Evolutionary conservation across 441 rosid species (phyloP), one percentile per base, ranked within the genome.

Genomic region (Erodium texanum): DNA sequence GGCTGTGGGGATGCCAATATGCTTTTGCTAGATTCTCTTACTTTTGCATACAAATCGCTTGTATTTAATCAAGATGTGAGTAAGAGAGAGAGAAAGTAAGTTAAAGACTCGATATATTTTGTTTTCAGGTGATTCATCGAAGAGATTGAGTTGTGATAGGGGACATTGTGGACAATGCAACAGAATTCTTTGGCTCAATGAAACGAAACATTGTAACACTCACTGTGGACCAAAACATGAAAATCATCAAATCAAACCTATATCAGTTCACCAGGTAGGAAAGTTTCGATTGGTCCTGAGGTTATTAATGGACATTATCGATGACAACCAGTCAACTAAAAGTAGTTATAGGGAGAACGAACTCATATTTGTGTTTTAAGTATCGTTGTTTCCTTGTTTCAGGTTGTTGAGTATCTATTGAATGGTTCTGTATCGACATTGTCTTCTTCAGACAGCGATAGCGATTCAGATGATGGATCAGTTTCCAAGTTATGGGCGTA

Each of bases 331-430:
- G n/a, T n/a, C n/a, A n/a, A n/a, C n/a, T n/a, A n/a, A n/a, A n/a
- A n/a, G n/a, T n/a, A n/a, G n/a, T n/a, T n/a, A n/a, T n/a, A n/a
- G n/a, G n/a, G n/a, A n/a, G n/a, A n/a, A n/a, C n/a, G n/a, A n/a
- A n/a, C n/a, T n/a, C n/a, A n/a, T n/a, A n/a, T n/a, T n/a, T n/a
- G n/a, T n/a, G n/a, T n/a, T n/a, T n/a, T n/a, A n/a, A n/a, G n/a
- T n/a, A n/a, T n/a, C n/a, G n/a, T n/a, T n/a, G n/a, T n/a, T n/a
- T n/a, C n/a, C n/a, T n/a, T n/a, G n/a, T 74, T 66, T 69, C 82
- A 89, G 95, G 93, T 88, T 24, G 84, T 80, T n/a, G 82, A 78
- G 34, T 86, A 87, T 73, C 36, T 92, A 65, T 63, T 81, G 62
- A 78, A 86, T 67, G 82, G 78, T 29, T 27, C 70, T 34, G 72